Base-by-base conservation (phyloP, 1,284 basidiomycete genomes). In the Fomitopsis schrenkii region DNA sequence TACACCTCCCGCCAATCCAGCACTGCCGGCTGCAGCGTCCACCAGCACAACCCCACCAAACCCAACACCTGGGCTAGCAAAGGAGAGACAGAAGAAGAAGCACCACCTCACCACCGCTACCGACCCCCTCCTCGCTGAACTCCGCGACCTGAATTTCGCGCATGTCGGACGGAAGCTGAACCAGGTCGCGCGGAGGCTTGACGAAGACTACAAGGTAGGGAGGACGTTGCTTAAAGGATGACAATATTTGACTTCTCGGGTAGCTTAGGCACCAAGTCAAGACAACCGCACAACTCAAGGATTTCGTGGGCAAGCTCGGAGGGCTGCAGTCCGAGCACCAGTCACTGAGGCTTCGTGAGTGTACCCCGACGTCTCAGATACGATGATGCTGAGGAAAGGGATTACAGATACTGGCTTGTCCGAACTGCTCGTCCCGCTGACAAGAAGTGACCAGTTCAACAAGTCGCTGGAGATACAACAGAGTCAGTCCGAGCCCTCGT, bases 401-500 rank as follows among this genome's bases (percentile, higher is more conserved):
- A 30, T n/a, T n/a, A 33, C 67, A 97, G 95, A 99, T 74, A 99
- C 95, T 55, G 90, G 90, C 15, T 74, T 99, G 42, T 95, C 95
- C n/a, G 97, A 99, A 76, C 79, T 93, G 71, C 82, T 99, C 50
- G 87, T 96, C 67, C 86, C 90, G 14, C 79, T 90, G 65, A 98
- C 96, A 1, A 83, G 86, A 59, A 91, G 90, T n/a, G 93, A 97
- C 44, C 80, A 89, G 58, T 99, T 99, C 79, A 95, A 95, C 75
- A 91, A 88, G 70, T 90, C 89, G 22, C 80, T 99, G 10, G 97
- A 99, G 77, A 92, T 97, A 19, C 97, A 99, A 72, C 97, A 99
- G 75, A 98, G 94, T 94, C 68, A 66, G 85, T 71, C 12, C 59
- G n/a, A 26, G 26, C 22, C 44, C 14, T 22, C 14, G 48, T 38